Evolutionary conservation across 352 stramenopile genomes (phyloP), one percentile per base, ranked within the genome.

Genomic region (Globisporangium lucens): DNA sequence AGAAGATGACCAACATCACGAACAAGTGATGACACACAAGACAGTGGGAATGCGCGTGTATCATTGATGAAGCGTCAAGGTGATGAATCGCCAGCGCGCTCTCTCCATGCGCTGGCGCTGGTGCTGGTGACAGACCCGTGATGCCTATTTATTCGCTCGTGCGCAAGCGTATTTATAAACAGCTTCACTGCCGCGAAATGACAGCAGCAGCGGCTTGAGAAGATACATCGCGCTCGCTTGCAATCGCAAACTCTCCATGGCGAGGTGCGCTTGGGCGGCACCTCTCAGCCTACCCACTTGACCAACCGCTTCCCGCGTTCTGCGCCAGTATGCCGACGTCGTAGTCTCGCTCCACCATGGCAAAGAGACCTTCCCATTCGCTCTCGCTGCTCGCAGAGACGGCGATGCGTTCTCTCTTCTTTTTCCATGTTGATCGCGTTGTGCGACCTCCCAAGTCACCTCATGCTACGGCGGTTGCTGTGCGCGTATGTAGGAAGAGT

Each of bases 381-480:
- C 68, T 85, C 33, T 85, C 77, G 10, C 73, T 70, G 60, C 65
- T 85, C 27, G 77, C 73, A 7, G 77, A 85, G 69, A 78, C 75
- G 3, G 73, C 57, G 38, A 75, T 84, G 56, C 12, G 70, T 24
- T 13, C 15, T 3, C 43, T 30, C 22, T 22, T 22, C 2, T 65
- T 43, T 10, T 13, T 36, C 7, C 7, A 22, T 12, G 27, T 10
- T 41, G 15, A 49, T 49, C 41, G 41, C 41, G n/a, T n/a, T 36
- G 20, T 17, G 36, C 36, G 10, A 10, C 12, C 33, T 51, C 10
- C 20, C 10, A 17, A 5, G 0, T 29, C 30, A 12, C 43, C 53
- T 36, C 36, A 4, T 24, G 0, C 33, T 13, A 56, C 13, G 51
- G 27, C 27, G 22, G 17, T 15, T 30, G 15, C 9, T 47, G 30